Evolutionary conservation across 129 eudicot species (phyloP), one percentile per base, ranked within the genome.

Genomic region (Saussurea involucrata): DNA sequence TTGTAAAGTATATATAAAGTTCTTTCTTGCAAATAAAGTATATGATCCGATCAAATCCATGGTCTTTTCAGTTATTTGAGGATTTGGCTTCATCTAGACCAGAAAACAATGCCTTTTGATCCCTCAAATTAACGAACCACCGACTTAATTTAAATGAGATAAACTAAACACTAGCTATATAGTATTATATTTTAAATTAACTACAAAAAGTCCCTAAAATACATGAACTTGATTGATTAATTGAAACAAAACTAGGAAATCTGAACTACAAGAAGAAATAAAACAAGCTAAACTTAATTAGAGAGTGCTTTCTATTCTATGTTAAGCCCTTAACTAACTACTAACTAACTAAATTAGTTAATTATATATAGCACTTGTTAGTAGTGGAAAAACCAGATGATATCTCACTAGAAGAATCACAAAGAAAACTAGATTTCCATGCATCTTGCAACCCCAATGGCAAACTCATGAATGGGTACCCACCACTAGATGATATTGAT

Each of bases 401-500:
- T 58, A 89, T 84, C 81, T 89, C 90, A 87, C 95, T 88, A 18
- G 92, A 86, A 66, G 92, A 90, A 83, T 93, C 96, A 86, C 96
- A 88, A 68, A 90, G 68, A 71, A 88, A 85, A 84, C 85, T 83
- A 55, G 90, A 83, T 79, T 82, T 88, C 92, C 86, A 87, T 76
- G 83, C 84, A 75, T 88, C 92, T 18, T 83, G 77, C 83, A 84
- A 32, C 24, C 82, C 83, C 74, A 80, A 65, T 6, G 87, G 97
- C 68, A 86, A 76, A 68, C 65, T 80, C 76, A 81, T 22, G 73
- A 76, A 80, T 6, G 87, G 92, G 37, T 71, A 78, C 55, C 88
- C 85, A 27, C 61, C 86, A 25, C 10, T 37, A 61, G 82, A 68
- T 29, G 82, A 72, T 83, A 36, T 72, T 73, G 13, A 63, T 17